phyloP scores from a whole-genome alignment of 495 filamentous ascomycete species.

The Xylaria bambusicola region DNA sequence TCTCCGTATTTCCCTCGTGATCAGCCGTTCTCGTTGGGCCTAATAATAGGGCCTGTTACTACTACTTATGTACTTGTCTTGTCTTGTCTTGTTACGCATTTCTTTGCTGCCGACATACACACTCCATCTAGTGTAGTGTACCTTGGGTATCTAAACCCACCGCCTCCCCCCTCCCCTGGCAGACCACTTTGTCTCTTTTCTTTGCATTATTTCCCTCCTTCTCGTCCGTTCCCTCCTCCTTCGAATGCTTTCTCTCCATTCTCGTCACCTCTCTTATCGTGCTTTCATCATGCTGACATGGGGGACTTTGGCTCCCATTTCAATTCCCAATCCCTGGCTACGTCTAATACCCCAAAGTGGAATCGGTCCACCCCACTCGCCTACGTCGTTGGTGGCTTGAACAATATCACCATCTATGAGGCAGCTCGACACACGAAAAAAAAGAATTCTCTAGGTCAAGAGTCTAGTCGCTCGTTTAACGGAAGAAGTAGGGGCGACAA shows the following conservation, averaged over 20 bases:
- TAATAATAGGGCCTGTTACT: slow-evolving; percentile 15
- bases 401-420: slow-evolving; percentile 9
- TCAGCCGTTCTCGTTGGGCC: slow-evolving; percentile 17
- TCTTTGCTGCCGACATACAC: slow-evolving; percentile 16
- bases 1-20: slow-evolving; percentile 17
- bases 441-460: neutral
- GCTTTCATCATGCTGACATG: slow-evolving; percentile 13
- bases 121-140: too few relatives aligned
- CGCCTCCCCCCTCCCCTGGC: slow-evolving; percentile 35
- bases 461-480: neutral
- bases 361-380: slow-evolving; percentile 26
- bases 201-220: slow-evolving; percentile 14
- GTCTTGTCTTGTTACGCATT: slow-evolving; percentile 16
- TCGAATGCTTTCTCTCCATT: slow-evolving; percentile 1
- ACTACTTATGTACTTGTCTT: too few relatives aligned
- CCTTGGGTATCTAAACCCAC: slow-evolving; percentile 44
- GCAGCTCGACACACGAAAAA: slow-evolving; percentile 4
- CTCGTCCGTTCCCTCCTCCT: slow-evolving; percentile 21
- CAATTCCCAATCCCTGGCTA: slow-evolving; percentile 18
- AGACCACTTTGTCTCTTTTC: slow-evolving; percentile 31
- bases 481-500: neutral
- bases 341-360: slow-evolving; percentile 31
- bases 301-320: slow-evolving; percentile 16
- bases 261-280: slow-evolving; percentile 23
- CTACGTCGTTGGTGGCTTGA: slow-evolving; percentile 14